Evolutionary conservation across 257 asterid species (phyloP).

Genomic region (Scutellaria barbata): DNA sequence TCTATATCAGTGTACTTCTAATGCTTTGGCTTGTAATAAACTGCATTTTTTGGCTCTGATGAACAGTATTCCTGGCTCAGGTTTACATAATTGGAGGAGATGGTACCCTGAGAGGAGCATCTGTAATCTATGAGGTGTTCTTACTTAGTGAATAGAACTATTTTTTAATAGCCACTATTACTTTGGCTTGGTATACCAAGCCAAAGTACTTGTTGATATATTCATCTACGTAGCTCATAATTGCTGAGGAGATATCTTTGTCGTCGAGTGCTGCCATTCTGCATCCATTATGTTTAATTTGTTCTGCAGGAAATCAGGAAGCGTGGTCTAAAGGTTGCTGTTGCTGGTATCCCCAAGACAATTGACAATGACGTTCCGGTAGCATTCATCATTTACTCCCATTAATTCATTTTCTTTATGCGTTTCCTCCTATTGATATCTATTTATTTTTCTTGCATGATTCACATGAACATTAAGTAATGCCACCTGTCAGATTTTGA

Average conservation of each 20-base stretch:
- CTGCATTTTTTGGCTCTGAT: constrained; percentile 40
- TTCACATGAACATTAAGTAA: constrained; percentile 25
- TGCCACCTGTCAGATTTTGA: constrained; percentile 25
- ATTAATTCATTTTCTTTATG: constrained; percentile 24
- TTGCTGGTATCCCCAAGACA: constrained; percentile 96
- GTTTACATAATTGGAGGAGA: constrained; percentile 98
- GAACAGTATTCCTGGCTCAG: constrained; percentile 56
- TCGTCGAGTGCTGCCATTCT: constrained; percentile 8
- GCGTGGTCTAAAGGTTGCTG: constrained; percentile 86
- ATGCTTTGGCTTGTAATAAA: constrained; percentile 36
- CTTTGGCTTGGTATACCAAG: neutral
- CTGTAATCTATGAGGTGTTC: constrained; percentile 79
- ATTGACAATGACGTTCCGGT: constrained; percentile 98
- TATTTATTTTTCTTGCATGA: constrained; percentile 20
- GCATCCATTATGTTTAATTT: constrained; percentile 21
- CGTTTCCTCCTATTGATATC: constrained; percentile 16
- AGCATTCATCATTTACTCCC: constrained; percentile 38
- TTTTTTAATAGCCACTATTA: constrained; percentile 15
- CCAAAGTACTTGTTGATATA: constrained; percentile 5
- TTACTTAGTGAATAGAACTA: constrained; percentile 23
- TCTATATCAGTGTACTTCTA: neutral
- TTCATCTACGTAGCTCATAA: constrained; percentile 5
- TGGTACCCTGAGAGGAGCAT: constrained; percentile 94
- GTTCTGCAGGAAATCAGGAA: constrained; percentile 77
- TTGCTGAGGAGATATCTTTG: constrained; percentile 13